Evolutionary conservation across 108 stramenopile species (phyloP), one percentile per base, ranked within the genome.

Genomic region (Cyclotella kingstonii): DNA sequence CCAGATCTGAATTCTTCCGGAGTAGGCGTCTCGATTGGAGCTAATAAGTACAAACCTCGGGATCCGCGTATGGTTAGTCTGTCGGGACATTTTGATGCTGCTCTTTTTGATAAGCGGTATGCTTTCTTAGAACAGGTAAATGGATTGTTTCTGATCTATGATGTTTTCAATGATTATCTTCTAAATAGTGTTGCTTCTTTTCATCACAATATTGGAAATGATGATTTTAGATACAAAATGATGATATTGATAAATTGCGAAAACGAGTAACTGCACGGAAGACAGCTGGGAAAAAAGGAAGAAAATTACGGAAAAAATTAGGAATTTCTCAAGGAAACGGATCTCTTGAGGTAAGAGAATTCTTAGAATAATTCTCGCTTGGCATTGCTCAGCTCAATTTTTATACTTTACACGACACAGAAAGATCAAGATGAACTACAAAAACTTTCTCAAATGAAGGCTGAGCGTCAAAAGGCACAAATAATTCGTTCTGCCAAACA

Each of bases 21-120:
- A 9, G 70, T 89, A n/a, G 87, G 93, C 36, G 82, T 91, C 22
- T 84, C 84, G 45, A 80, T 91, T 61, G 84, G 83, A n/a, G 86
- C 93, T 14, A 76, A 90, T 66, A 76, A 77, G 19, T 94, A 91
- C 74, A 84, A 87, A 53, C 77, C 92, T 10, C 60, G 81, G 28
- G 93, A 94, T 73, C 93, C 93, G 8, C 83, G 93, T 18, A 69
- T 81, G 54, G 75, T 80, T 21, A 80, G 55, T 48, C 61, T 91
- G 50, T 68, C 77, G 10, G 93, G 90, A 30, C 83, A 81, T 50
- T 75, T 87, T 39, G 76, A 90, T 64, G 81, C 64, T 42, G 88
- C 90, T 36, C 71, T 78, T 14, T 91, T 91, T 55, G 86, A 89
- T 21, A 73, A 75, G 23, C 60, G 85, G 33, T 94, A 90, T 57